Percentiles rank a stretch among this genome's conserved stretches.
These are phyloP conservation scores for Phylloporus rhodoxanthus DNA, from an alignment of 768 basidiomycete genomes.

Conservation along the genomic window DNA sequence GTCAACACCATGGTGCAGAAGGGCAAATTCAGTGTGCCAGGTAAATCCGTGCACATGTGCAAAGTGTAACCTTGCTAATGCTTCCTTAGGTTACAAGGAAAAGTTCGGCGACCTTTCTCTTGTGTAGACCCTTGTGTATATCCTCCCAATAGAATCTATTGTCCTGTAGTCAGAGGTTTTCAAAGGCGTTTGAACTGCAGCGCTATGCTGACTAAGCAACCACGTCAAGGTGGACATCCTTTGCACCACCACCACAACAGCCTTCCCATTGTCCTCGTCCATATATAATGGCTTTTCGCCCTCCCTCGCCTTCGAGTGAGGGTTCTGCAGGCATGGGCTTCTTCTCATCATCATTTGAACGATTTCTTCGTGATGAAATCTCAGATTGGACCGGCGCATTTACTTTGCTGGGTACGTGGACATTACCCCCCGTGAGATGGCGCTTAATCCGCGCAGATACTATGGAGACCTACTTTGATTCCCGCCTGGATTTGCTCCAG, in stretches of 20 bases:
- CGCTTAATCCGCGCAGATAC: slow-evolving; percentile 53
- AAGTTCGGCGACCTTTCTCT: slow-evolving; percentile 94
- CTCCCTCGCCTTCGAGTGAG: slow-evolving; percentile 37
- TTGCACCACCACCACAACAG: slow-evolving; percentile 2
- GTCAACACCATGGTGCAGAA: slow-evolving; percentile 95
- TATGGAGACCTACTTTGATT: slow-evolving; percentile 92
- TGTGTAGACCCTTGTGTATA: slow-evolving; percentile 51
- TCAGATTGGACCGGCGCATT: slow-evolving; percentile 78
- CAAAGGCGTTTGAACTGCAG: not conserved
- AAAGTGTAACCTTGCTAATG: not conserved
- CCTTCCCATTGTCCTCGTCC: slow-evolving; percentile 15
- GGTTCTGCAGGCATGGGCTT: slow-evolving; percentile 38
- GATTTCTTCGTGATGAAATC: slow-evolving; percentile 67
- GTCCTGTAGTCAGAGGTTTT: not conserved
- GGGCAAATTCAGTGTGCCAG: slow-evolving; percentile 98
- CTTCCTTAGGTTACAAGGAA: slow-evolving; percentile 73
- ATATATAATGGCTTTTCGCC: slow-evolving; percentile 32
- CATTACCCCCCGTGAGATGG: not conserved
- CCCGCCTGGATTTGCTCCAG: slow-evolving; percentile 76
- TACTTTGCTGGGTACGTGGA: slow-evolving; percentile 68
- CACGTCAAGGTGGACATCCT: not conserved
- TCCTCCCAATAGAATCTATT: slow-evolving; percentile 18
- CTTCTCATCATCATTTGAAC: slow-evolving; percentile 67
- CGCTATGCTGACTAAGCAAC: slow-evolving; percentile 22
- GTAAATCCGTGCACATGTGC: slow-evolving; percentile 33